Evolutionary conservation across 1,139 yeast genomes (phyloP).

Genomic region (Scheffersomyces lignicola): DNA sequence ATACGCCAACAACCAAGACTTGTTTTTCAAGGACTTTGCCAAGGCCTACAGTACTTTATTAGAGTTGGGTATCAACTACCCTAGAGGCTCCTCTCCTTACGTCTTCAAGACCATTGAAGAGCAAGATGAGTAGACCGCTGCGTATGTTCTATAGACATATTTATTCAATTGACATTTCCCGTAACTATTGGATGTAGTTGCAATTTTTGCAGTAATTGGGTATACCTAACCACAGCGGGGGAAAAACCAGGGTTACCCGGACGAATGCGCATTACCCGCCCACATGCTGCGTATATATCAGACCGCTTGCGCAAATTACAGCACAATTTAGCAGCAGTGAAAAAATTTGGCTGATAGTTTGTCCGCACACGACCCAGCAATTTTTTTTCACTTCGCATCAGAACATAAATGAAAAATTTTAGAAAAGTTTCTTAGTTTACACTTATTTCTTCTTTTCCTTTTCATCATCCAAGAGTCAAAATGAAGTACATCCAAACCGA

Average conservation of each 20-base stretch:
- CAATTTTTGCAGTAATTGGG: too few species aligned
- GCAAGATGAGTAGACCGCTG: constrained; percentile 42
- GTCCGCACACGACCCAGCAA: not conserved
- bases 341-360: constrained; percentile 1
- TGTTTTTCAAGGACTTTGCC: constrained; percentile 72
- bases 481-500: constrained; percentile 97
- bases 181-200: too few species aligned
- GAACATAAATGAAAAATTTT: constrained; percentile 3
- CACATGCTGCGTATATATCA: too few species aligned
- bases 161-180: too few species aligned
- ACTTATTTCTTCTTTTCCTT: constrained; percentile 3
- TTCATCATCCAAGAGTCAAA: constrained; percentile 6
- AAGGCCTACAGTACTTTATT: constrained; percentile 66
- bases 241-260: too few species aligned
- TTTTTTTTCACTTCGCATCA: not conserved
- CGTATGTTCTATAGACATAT: too few species aligned
- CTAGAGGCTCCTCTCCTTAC: constrained; percentile 44
- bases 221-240: too few species aligned
- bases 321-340: constrained; percentile 1
- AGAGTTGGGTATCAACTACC: constrained; percentile 72
- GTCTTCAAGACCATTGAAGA: constrained; percentile 72
- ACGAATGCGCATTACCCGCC: too few species aligned
- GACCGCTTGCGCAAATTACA: constrained; percentile 1
- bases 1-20: constrained; percentile 70
- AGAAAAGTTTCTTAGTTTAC: constrained; percentile 5